These are phyloP conservation scores for Ogataea parapolymorpha DNA, from an alignment of 805 yeast species.

Conservation along the genomic window DNA sequence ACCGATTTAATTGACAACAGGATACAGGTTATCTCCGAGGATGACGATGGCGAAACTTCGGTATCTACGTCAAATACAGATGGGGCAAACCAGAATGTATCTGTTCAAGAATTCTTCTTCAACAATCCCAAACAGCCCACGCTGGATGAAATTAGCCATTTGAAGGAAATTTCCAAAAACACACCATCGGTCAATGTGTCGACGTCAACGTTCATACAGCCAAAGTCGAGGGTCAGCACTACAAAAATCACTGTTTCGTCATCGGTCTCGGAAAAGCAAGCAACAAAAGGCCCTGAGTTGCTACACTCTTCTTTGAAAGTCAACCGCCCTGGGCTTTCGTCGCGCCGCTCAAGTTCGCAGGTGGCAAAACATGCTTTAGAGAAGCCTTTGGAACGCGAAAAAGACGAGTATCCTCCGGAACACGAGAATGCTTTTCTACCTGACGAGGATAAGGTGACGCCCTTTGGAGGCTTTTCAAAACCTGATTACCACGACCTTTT, in stretches of 20 bases:
- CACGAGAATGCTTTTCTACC: constrained; percentile 2
- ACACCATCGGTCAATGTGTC: constrained; percentile 1
- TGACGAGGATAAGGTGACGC: constrained; percentile 41
- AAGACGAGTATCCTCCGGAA: constrained; percentile 1
- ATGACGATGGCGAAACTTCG: constrained; percentile 17
- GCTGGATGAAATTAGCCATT: constrained; percentile 9
- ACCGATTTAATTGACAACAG: constrained; percentile 6
- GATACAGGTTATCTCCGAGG: constrained; percentile 8
- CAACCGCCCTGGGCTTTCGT: constrained; percentile 14
- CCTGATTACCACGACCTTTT: constrained; percentile 52
- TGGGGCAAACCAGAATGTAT: constrained; percentile 24
- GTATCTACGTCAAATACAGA: constrained; percentile 11
- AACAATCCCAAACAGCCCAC: constrained; percentile 28
- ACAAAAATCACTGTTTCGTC: constrained; percentile 8
- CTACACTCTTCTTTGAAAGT: constrained; percentile 20
- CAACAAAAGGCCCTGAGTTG: constrained; percentile 13
- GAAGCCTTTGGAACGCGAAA: background rate
- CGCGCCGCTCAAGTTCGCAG: constrained; percentile 13
- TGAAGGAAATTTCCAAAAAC: constrained; percentile 8
- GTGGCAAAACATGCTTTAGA: constrained; percentile 3
- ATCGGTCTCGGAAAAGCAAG: constrained; percentile 21
- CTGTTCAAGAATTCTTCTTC: constrained; percentile 55
- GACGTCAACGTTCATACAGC: constrained; percentile 26
- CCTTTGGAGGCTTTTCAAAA: constrained; percentile 73
- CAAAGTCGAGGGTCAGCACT: constrained; percentile 16